Conservation (phyloP, 768 basidiomycete species). For the Podaxis pistillaris region DNA sequence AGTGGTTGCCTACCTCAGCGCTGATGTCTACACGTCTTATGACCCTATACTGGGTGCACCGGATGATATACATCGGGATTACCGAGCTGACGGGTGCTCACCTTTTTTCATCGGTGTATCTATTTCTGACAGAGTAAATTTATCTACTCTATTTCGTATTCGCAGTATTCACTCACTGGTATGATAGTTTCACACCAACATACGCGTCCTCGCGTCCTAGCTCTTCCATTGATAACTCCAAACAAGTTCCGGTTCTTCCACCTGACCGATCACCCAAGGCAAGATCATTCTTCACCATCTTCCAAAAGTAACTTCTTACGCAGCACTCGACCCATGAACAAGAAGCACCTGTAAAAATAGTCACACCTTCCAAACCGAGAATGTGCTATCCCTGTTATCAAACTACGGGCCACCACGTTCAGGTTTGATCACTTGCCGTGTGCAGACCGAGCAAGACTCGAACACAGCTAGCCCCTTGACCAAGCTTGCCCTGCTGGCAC, state of each 20-base stretch:
- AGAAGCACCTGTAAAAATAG: slow-evolving; percentile 1
- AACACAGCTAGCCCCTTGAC: neutral
- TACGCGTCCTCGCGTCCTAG: neutral
- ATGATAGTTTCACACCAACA: neutral
- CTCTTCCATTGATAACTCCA: neutral
- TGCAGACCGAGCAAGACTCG: neutral
- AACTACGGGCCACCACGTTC: slow-evolving; percentile 6
- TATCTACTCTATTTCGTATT: neutral
- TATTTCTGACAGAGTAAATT: neutral
- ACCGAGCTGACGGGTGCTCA: neutral
- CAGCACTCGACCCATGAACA: neutral
- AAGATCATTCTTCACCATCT: neutral
- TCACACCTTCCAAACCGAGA: neutral
- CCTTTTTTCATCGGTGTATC: neutral
- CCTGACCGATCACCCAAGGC: neutral
- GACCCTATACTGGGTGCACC: neutral
- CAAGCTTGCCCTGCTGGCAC: neutral
- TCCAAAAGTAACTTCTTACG: neutral
- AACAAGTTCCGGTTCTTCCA: neutral
- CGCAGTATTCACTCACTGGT: neutral
- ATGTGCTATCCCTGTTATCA: neutral
- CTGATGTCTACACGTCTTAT: neutral
- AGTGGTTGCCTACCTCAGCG: neutral
- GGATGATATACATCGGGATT: neutral
- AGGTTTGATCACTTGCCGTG: neutral